phyloP scores from a whole-genome alignment of 805 yeast species.

The Middelhovenomyces tepae region DNA sequence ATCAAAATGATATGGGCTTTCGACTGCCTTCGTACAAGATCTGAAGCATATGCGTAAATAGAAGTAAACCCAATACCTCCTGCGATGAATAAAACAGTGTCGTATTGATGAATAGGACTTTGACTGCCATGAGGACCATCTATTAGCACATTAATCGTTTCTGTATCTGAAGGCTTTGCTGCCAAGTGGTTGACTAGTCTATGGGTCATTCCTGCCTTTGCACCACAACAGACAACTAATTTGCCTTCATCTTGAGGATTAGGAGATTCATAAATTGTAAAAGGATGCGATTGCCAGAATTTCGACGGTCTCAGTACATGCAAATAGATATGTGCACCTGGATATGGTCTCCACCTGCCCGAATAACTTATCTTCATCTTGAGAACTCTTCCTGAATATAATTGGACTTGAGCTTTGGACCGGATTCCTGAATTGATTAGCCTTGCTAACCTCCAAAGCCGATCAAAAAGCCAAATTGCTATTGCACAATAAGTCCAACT shows the following conservation, averaged over 20 bases:
- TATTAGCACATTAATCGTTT: constrained; percentile 21
- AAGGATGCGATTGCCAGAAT: constrained; percentile 71
- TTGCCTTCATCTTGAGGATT: constrained; percentile 10
- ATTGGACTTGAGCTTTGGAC: constrained; percentile 19
- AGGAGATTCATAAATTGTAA: constrained; percentile 34
- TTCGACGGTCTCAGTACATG: constrained; percentile 43
- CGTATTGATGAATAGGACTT: constrained; percentile 42
- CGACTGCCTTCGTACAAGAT: constrained; percentile 7
- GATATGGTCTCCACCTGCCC: constrained; percentile 37
- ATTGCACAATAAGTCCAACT: constrained; percentile 41
- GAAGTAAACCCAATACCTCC: constrained; percentile 77
- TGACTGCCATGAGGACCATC: constrained; percentile 71
- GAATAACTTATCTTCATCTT: constrained; percentile 32
- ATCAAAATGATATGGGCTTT: constrained; percentile 18
- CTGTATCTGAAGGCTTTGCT: constrained; percentile 1
- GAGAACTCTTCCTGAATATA: constrained; percentile 11
- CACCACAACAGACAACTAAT: constrained; percentile 11
- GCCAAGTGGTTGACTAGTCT: constrained; percentile 8
- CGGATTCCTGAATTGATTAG: constrained; percentile 46
- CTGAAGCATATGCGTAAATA: constrained; percentile 34
- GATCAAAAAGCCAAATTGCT: constrained; percentile 64
- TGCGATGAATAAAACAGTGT: constrained; percentile 51
- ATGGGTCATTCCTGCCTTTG: constrained; percentile 15
- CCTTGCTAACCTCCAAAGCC: constrained; percentile 47
- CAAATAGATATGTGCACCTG: constrained; percentile 51